A percentile compares a stretch with the other conserved stretches of the same genome.
Evolutionary conservation across 257 asterid species (phyloP).

Genomic region (Marsdenia floribunda): DNA sequence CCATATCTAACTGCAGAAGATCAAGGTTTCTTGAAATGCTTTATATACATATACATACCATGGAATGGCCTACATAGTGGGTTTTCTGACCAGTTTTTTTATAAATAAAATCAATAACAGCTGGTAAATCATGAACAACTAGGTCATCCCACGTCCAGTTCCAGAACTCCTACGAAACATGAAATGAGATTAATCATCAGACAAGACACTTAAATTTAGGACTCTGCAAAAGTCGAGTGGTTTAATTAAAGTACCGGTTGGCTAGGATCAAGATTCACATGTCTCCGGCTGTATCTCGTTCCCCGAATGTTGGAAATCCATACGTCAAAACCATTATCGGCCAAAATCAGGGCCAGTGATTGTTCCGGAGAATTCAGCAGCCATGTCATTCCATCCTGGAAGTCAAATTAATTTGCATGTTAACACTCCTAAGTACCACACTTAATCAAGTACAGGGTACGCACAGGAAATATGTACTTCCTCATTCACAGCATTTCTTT

Average conservation of each 20-base stretch:
- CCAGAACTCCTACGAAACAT: conserved; percentile 33
- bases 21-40: not conserved
- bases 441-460: not conserved
- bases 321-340: conserved; percentile 72
- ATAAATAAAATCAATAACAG: conserved; percentile 24
- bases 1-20: not conserved
- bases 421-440: not conserved
- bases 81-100: conserved; percentile 29
- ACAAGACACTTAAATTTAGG: not conserved
- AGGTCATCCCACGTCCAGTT: conserved; percentile 55
- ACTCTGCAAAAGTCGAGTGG: too few relatives aligned
- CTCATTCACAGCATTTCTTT: not conserved
- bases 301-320: conserved; percentile 85
- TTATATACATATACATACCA: conserved; percentile 19
- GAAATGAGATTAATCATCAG: not conserved
- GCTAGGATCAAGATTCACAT: conserved; percentile 42
- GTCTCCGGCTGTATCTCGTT: conserved; percentile 64
- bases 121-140: conserved; percentile 33
- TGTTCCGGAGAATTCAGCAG: conserved; percentile 56
- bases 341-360: conserved; percentile 60
- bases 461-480: not conserved
- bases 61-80: conserved; percentile 42
- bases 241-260: conserved; percentile 30
- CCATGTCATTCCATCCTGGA: conserved; percentile 85
- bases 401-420: not conserved